phyloP scores from a whole-genome alignment of 306 rosid species.

The Canavalia ensiformis region DNA sequence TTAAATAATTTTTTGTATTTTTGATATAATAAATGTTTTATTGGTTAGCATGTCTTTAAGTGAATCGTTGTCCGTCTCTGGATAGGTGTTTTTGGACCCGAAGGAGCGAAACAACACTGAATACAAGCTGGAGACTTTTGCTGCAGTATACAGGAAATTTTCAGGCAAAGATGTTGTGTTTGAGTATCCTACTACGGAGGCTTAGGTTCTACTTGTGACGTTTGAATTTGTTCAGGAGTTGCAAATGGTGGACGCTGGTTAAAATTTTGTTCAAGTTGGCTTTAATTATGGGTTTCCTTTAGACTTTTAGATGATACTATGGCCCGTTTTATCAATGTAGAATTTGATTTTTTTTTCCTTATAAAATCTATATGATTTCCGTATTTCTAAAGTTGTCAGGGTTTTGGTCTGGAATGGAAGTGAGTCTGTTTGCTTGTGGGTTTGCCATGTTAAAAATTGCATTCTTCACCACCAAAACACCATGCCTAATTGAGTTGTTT shows the following conservation, averaged over 20 bases:
- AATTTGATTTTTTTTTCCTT: constrained; percentile 11
- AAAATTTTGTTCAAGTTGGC: constrained; percentile 45
- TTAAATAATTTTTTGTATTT: neutral
- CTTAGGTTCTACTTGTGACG: constrained; percentile 53
- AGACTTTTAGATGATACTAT: neutral
- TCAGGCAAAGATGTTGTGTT: constrained; percentile 91
- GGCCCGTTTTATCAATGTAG: constrained; percentile 30
- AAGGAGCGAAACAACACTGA: constrained; percentile 87
- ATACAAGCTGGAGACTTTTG: constrained; percentile 83
- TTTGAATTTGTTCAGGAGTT: constrained; percentile 32
- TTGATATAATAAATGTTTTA: neutral
- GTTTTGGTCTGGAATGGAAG: constrained; percentile 1
- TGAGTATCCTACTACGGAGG: constrained; percentile 79
- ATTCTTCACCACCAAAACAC: neutral
- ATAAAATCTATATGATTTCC: neutral
- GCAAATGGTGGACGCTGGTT: constrained; percentile 44
- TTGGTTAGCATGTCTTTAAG: neutral
- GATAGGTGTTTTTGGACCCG: constrained; percentile 84
- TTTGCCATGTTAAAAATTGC: neutral
- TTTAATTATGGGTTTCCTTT: constrained; percentile 38
- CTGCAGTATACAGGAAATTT: constrained; percentile 87
- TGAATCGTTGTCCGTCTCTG: neutral
- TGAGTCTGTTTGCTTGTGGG: neutral
- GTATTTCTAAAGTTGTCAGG: neutral
- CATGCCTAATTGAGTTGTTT: neutral